phyloP scores from a whole-genome alignment of 495 filamentous ascomycete species.

The Hypoxylon trugodes region DNA sequence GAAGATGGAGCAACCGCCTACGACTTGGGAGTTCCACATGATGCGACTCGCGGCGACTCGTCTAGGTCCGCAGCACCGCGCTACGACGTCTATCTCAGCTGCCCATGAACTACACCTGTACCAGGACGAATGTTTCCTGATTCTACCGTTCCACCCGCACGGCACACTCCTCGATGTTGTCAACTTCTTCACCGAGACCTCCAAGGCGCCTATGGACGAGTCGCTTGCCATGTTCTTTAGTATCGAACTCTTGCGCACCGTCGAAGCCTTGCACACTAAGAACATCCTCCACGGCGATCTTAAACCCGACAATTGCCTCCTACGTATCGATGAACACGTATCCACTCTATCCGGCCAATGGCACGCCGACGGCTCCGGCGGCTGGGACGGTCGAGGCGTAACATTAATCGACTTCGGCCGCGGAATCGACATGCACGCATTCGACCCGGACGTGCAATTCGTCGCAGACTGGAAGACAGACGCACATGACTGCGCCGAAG shows the following conservation, averaged over 20 bases:
- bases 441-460: conserved; percentile 80
- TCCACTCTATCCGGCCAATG: conserved; percentile 66
- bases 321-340: conserved; percentile 72
- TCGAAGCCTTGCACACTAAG: conserved; percentile 84
- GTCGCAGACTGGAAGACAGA: conserved; percentile 92
- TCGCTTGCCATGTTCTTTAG: conserved; percentile 91
- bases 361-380: conserved; percentile 71
- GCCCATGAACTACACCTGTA: conserved; percentile 91
- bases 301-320: conserved; percentile 93
- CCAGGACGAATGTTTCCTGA: conserved; percentile 79
- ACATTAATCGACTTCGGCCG: conserved; percentile 94
- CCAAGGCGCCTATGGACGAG: conserved; percentile 82
- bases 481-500: conserved; percentile 88
- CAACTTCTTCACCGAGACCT: conserved; percentile 80
- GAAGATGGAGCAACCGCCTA: conserved; percentile 88
- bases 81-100: conserved; percentile 75
- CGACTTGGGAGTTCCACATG: conserved; percentile 96
- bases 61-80: conserved; percentile 70
- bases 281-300: conserved; percentile 91
- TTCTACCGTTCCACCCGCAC: conserved; percentile 88
- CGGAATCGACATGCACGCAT: conserved; percentile 90
- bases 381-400: conserved; percentile 84
- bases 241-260: conserved; percentile 87
- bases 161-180: conserved; percentile 93
- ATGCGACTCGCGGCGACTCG: conserved; percentile 82